Percentiles rank a stretch among this genome's conserved stretches.
These are phyloP conservation scores for Pseudonitzschia pungens DNA, from an alignment of 108 stramenopile species.

Conservation along the genomic window DNA sequence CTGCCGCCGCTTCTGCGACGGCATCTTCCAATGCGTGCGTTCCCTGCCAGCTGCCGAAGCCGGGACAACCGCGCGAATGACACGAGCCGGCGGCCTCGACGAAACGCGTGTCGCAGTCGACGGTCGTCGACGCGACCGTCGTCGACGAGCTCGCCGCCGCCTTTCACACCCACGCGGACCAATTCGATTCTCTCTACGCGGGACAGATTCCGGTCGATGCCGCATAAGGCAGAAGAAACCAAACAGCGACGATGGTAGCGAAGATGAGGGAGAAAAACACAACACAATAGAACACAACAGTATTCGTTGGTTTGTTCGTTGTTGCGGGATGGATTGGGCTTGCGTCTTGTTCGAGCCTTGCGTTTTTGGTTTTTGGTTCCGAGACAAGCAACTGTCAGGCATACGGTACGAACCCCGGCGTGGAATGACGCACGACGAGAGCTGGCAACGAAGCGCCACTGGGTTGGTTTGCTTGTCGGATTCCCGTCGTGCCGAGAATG, in stretches of 20 bases:
- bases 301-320: not conserved
- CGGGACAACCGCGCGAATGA: not conserved
- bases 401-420: not conserved
- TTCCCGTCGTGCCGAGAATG: not conserved
- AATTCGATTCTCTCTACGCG: slow-evolving; percentile 1
- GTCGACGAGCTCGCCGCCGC: not conserved
- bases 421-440: slow-evolving; percentile 7
- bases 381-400: no score
- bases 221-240: not conserved
- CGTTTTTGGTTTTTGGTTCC: no score
- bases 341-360: no score
- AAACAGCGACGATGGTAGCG: not conserved
- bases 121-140: not conserved
- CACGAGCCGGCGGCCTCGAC: not conserved
- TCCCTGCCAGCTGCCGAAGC: not conserved
- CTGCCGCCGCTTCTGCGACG: not conserved
- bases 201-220: not conserved
- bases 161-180: slow-evolving; percentile 2
- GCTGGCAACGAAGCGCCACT: not conserved
- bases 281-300: not conserved
- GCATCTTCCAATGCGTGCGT: no score
- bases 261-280: not conserved
- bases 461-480: not conserved
- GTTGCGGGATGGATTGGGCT: no score
- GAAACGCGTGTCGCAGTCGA: not conserved